Evolutionary conservation across 768 basidiomycete species (phyloP), one percentile per base, ranked within the genome.

Genomic region (Tubosaeta sp.): DNA sequence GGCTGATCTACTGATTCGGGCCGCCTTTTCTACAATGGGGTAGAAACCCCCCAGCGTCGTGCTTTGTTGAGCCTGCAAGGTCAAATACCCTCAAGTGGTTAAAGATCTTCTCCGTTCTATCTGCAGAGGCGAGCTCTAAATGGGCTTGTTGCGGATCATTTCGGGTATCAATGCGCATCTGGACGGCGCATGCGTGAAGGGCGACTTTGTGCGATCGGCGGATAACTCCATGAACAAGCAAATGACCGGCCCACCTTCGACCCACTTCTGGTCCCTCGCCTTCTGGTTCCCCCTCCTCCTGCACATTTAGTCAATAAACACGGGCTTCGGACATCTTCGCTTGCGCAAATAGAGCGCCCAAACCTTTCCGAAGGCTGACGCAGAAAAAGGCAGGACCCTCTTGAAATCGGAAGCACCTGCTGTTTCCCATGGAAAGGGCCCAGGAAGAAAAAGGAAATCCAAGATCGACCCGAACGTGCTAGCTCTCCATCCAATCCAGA

Each of bases 101-200:
- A 34, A 45, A 54, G 50, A 63, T 59, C 53, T 60, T 51, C 51
- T 53, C 64, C 59, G 56, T 64, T 54, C 54, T 54, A 64, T 63
- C 58, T 60, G 42, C 60, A 53, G 35, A 59, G 33, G 56, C 31
- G 37, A 37, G 41, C 47, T 57, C 55, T 59, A 54, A 63, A 61
- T 46, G 44, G 53, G 45, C 50, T 41, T 41, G 9, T 22, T 46
- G 51, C 62, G 64, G 64, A 65, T 67, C 64, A 65, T 59, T 43
- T 65, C 65, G 65, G 55, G 55, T 27, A 52, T 57, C 57, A 56
- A 53, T 42, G n/a, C 26, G 5, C 45, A 37, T 53, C 22, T 39
- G 17, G 25, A 38, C 9, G 49, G 64, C 58, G 58, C 33, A 58
- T 58, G 41, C 35, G 48, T 57, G 57, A 58, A 52, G 29, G 43